Conservation (phyloP, 495 filamentous ascomycete genomes). For the Annulohypoxylon bovei region DNA sequence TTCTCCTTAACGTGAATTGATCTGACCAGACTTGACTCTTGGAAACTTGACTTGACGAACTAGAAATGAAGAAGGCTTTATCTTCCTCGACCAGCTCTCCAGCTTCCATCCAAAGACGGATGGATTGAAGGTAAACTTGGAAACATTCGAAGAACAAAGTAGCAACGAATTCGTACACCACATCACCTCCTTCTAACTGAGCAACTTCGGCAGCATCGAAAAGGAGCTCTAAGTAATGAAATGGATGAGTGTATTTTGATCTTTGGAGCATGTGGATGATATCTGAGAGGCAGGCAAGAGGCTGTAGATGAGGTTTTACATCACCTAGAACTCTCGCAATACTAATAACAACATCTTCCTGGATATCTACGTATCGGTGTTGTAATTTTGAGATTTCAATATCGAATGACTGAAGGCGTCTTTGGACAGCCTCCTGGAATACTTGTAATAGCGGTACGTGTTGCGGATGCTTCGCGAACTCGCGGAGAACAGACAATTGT, state of each 20-base stretch:
- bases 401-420: slow-evolving; percentile 57
- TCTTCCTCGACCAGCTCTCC: slow-evolving; percentile 73
- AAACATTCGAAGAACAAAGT: slow-evolving; percentile 84
- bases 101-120: slow-evolving; percentile 85
- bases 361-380: slow-evolving; percentile 52
- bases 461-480: slow-evolving; percentile 45
- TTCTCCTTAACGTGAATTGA: slow-evolving; percentile 71
- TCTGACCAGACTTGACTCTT: slow-evolving; percentile 76
- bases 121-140: slow-evolving; percentile 80
- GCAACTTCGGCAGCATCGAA: slow-evolving; percentile 72
- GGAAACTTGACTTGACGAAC: slow-evolving; percentile 65
- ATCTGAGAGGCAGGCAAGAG: slow-evolving; percentile 64
- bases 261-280: slow-evolving; percentile 55
- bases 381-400: slow-evolving; percentile 56
- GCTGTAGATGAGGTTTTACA: slow-evolving; percentile 60
- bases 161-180: slow-evolving; percentile 67
- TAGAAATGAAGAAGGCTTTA: slow-evolving; percentile 77
- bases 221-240: slow-evolving; percentile 76
- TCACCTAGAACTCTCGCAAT: slow-evolving; percentile 71
- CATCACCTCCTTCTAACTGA: slow-evolving; percentile 73
- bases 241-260: slow-evolving; percentile 54
- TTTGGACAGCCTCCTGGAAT: slow-evolving; percentile 57
- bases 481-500: slow-evolving; percentile 51
- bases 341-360: slow-evolving; percentile 59
- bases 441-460: slow-evolving; percentile 60